Evolutionary conservation across 23 red algal species (phyloP).

Genomic region (Gracilaria gracilis): DNA sequence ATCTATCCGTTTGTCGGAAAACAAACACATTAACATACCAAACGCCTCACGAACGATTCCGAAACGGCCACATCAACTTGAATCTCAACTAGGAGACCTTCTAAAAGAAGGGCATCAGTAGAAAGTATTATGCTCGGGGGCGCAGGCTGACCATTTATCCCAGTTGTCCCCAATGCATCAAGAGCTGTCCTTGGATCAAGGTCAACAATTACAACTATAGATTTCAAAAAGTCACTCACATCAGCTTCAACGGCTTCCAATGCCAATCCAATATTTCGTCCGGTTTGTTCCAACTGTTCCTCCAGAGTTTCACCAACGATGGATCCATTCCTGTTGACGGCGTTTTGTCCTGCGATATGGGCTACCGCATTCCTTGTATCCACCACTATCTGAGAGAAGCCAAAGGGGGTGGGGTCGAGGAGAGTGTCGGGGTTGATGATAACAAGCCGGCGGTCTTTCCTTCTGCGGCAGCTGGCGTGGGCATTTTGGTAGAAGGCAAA

Average conservation of each 20-base stretch:
- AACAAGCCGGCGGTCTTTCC: slow-evolving; percentile 10
- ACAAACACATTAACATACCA: slow-evolving; percentile 1
- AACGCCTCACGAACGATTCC: slow-evolving; percentile 18
- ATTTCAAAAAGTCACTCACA: slow-evolving; percentile 15
- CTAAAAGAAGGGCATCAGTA: not conserved
- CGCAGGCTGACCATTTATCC: not conserved
- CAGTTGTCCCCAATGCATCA: not conserved
- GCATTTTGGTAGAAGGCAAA: not conserved
- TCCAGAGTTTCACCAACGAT: slow-evolving; percentile 26
- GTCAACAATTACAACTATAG: slow-evolving; percentile 26
- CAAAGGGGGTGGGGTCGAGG: slow-evolving; percentile 51
- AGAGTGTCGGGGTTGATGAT: slow-evolving; percentile 60
- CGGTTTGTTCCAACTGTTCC: slow-evolving; percentile 32
- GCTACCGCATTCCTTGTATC: slow-evolving; percentile 43
- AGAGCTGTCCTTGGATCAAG: not conserved
- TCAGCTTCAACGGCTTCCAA: too few species aligned
- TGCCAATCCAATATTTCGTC: not conserved
- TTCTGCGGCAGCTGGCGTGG: not conserved
- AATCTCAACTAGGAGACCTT: slow-evolving; percentile 12
- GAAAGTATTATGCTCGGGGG: not conserved
- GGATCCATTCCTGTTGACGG: slow-evolving; percentile 5
- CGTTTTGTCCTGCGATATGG: slow-evolving; percentile 40
- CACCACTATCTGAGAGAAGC: slow-evolving; percentile 41
- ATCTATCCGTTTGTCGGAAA: too few species aligned
- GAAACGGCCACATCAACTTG: slow-evolving; percentile 24